phyloP scores from a whole-genome alignment of 768 basidiomycete species.

The Rhizopogon vinicolor region DNA sequence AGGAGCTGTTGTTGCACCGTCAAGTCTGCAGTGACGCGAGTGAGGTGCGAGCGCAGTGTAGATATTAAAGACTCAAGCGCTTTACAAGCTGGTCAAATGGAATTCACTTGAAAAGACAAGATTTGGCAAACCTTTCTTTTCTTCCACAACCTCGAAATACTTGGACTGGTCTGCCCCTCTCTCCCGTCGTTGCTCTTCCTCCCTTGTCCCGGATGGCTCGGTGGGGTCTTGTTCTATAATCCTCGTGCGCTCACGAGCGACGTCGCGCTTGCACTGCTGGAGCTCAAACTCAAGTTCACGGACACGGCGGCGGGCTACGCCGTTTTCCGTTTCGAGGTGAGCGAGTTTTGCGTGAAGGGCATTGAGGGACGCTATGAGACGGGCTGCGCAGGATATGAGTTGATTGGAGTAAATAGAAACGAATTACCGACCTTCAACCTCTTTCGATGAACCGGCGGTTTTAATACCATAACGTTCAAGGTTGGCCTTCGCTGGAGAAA shows the following conservation, averaged over 20 bases:
- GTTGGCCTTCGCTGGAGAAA: conserved; percentile 60
- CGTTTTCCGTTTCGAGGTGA: conserved; percentile 77
- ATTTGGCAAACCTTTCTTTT: conserved; percentile 75
- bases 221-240: conserved; percentile 49
- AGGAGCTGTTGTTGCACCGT: conserved; percentile 72
- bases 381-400: conserved; percentile 36
- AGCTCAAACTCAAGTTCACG: conserved; percentile 84
- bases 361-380: conserved; percentile 55
- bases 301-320: conserved; percentile 77
- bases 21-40: conserved; percentile 74
- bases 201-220: conserved; percentile 21
- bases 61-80: conserved; percentile 78
- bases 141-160: conserved; percentile 77
- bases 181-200: conserved; percentile 21
- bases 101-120: neutral
- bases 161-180: conserved; percentile 40
- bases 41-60: conserved; percentile 69
- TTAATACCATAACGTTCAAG: conserved; percentile 47
- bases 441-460: conserved; percentile 43
- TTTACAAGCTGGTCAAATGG: conserved; percentile 25
- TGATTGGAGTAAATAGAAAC: neutral
- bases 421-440: conserved; percentile 54
- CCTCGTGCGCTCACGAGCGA: conserved; percentile 61
- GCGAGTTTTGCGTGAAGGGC: conserved; percentile 64
- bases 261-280: conserved; percentile 78